Evolutionary conservation across 2,329 filamentous ascomycete species (phyloP).

Genomic region (Trichoderma brevicompactum): DNA sequence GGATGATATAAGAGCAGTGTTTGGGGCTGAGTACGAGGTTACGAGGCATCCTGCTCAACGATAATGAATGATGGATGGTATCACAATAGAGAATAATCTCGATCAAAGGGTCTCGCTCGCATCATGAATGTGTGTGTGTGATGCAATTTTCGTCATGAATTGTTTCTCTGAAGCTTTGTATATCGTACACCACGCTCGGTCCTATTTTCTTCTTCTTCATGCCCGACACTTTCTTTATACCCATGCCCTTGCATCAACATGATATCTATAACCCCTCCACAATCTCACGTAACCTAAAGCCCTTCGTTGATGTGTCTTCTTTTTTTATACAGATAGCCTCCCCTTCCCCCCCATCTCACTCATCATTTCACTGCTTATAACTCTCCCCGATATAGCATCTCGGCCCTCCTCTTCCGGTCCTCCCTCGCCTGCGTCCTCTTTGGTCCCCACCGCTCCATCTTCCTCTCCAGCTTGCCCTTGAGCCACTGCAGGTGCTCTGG

Average conservation of each 20-base stretch:
- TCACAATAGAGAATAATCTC: constrained; percentile 3
- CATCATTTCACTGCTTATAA: constrained; percentile 42
- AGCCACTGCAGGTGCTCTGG: constrained; percentile 53
- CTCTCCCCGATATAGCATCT: constrained; percentile 57
- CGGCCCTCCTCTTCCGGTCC: constrained; percentile 58
- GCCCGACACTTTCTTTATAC: neutral
- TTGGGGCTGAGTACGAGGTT: neutral
- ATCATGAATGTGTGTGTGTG: neutral
- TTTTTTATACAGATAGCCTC: neutral
- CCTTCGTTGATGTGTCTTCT: neutral
- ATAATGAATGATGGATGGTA: neutral
- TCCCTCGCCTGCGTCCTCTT: constrained; percentile 58
- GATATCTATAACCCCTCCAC: neutral
- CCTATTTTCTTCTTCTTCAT: neutral
- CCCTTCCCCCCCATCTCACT: neutral
- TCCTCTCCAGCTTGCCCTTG: constrained; percentile 50
- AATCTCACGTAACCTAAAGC: neutral
- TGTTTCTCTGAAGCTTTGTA: neutral
- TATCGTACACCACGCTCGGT: constrained; percentile 24
- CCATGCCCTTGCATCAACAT: neutral
- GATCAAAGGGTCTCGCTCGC: neutral
- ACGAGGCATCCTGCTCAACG: neutral
- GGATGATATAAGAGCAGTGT: neutral
- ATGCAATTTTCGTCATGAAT: constrained; percentile 9
- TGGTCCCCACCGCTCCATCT: constrained; percentile 62